Evolutionary conservation across 306 rosid species (phyloP), one percentile per base, ranked within the genome.

Genomic region (Sphenostylis stenocarpa): DNA sequence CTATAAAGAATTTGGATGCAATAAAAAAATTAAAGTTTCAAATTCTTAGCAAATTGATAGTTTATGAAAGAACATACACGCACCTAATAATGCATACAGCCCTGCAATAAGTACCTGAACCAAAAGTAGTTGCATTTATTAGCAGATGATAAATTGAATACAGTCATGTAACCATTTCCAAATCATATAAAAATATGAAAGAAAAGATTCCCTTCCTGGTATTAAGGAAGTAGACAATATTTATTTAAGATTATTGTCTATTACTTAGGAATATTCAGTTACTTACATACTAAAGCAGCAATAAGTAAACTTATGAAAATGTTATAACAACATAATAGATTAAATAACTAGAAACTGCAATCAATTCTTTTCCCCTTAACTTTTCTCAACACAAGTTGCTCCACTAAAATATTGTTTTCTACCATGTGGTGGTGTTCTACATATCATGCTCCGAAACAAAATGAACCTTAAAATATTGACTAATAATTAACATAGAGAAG

Each of bases 31-130:
- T 23, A 0, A 28, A 51, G 11, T 51, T 34, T 75, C 19, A 43
- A 70, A 24, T 66, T 49, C 67, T 66, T 28, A 49, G 23, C 49
- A 74, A 47, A 29, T 48, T 47, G 23, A 21, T 47, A 28, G 80
- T 64, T 76, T 5, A 20, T 45, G 69, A 77, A 72, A 84, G 74
- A 77, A 75, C 49, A 31, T 33, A 41, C 41, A 76, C 91, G 31
- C 67, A 89, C 98, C 98, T 82, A 81, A 47, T 61, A 89, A 57
- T 55, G 86, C 98, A 85, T 90, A 95, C 10, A 73, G 31, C 53
- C 90, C 96, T 0, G 73, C 93, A 60, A 73, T 24, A 76, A 89
- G 86, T 79, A 76, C 97, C 97, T 95, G 97, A 83, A 85, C 56
- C 67, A 81, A 87, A 48, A 75, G 64, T 56, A 64, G 43, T 77